A percentile compares a stretch with the other conserved stretches of the same genome.
Conservation (phyloP, 345 rosid species). For the Rhodamnia argentea region DNA sequence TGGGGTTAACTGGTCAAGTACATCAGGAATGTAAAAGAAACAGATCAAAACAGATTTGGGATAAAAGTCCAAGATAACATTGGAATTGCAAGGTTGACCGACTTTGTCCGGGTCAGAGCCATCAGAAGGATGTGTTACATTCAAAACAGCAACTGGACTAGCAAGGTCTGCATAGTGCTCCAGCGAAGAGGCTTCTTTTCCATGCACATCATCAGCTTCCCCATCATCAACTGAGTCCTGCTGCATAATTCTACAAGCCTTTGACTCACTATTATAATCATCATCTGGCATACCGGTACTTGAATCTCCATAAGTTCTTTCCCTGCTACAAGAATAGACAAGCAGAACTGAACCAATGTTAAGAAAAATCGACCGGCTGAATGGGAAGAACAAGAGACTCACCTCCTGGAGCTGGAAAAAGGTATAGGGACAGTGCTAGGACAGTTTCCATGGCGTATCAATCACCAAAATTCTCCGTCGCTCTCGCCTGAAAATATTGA, state of each 20-base stretch:
- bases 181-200: conserved; percentile 13
- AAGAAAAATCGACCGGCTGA: background rate
- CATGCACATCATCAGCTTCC: conserved; percentile 12
- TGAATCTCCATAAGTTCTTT: conserved; percentile 26
- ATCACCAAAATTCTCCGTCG: conserved; percentile 51
- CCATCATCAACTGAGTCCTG: conserved; percentile 12
- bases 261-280: conserved; percentile 28
- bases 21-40: background rate
- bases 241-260: conserved; percentile 6
- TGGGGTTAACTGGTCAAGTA: background rate
- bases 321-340: conserved; percentile 18
- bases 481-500: conserved; percentile 59
- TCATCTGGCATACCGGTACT: conserved; percentile 23
- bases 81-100: background rate
- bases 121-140: conserved; percentile 10
- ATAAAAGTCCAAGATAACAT: background rate
- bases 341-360: background rate
- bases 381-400: background rate
- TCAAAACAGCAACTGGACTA: conserved; percentile 9
- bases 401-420: conserved; percentile 29
- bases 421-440: conserved; percentile 16
- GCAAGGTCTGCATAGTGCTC: conserved; percentile 10
- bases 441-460: conserved; percentile 67
- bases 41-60: background rate
- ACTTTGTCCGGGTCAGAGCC: conserved; percentile 20